Base-by-base conservation (phyloP, 1,284 basidiomycete species). In the Cutaneotrichosporon sp. region DNA sequence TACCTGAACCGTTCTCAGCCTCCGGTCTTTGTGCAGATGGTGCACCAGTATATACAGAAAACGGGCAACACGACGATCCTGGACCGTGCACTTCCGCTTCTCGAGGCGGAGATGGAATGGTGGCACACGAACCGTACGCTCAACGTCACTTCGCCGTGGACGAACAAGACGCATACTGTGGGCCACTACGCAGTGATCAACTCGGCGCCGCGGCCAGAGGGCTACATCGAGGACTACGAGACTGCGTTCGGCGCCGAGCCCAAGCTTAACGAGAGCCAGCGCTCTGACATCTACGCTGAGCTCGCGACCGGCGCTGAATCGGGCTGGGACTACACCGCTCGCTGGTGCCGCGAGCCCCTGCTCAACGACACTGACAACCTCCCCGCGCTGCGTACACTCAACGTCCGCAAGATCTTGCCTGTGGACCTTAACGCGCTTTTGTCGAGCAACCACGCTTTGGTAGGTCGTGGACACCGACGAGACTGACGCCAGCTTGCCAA, bases 1-100 rank as follows among this genome's bases (percentile, higher is more conserved):
- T 69, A 94, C 74, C 74, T 94, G 58, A 82, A 93, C 67, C 83
- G 91, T 47, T 92, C 89, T 22, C 91, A 96, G 70, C 90, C 91
- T 9, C 90, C 91, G 4, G 68, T 93, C 34, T 91, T 91, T 73
- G 82, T 86, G 42, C 84, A 85, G 64, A 87, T 88, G 85, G 75
- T 87, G n/a, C 77, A 78, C 39, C 78, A 79, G 50, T 88, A 87
- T 59, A 77, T 87, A 36, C 70, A 77, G 12, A 75, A 74, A 7
- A 82, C 83, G 3, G 80, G 81, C 36, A 85, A 88, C 67, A 80
- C 77, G 1, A 76, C 79, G 7, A 80, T 88, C 52, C 78, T 88
- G n/a, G 65, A 75, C 22, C 80, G 84, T 20, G 85, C 83, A 2
- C 70, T 88, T 1, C 83, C 84, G 9, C 69, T 84, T 26, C 80